Percentiles rank a stretch among this genome's conserved stretches.
Conservation (phyloP, 75 land plant species). For the Larix kaempferi region DNA sequence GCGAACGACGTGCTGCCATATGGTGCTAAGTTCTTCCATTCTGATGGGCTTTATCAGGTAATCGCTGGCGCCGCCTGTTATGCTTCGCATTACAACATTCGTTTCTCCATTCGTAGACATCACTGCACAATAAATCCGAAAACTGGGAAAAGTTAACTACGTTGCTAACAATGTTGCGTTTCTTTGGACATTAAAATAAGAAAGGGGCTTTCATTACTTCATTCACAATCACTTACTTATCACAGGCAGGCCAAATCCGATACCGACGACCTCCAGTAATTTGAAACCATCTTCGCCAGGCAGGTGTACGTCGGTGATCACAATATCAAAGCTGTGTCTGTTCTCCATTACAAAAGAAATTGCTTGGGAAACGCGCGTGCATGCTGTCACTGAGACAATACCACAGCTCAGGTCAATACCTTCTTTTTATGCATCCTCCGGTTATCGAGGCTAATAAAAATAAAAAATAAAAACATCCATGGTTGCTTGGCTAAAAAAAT, state of each 20-base stretch:
- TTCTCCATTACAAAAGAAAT: conserved; percentile 9
- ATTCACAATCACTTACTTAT: conserved; percentile 30
- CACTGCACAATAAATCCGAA: conserved; percentile 44
- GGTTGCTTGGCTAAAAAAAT: too few species aligned
- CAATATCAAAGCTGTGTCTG: conserved; percentile 15
- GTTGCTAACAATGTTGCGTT: background rate
- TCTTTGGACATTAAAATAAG: too few species aligned
- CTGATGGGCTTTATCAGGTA: conserved; percentile 91
- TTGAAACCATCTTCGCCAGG: conserved; percentile 41
- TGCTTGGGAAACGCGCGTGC: conserved; percentile 18
- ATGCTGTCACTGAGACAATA: conserved; percentile 20
- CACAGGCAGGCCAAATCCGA: conserved; percentile 42
- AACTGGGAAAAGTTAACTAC: too few species aligned
- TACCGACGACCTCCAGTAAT: conserved; percentile 36
- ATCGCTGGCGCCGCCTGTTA: conserved; percentile 96
- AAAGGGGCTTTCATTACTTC: background rate
- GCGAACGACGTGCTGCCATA: conserved; percentile 97
- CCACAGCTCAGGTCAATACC: background rate
- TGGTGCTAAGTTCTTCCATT: conserved; percentile 91
- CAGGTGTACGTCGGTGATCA: conserved; percentile 25
- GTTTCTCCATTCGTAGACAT: conserved; percentile 99
- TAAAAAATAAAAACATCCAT: too few species aligned
- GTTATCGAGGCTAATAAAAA: too few species aligned
- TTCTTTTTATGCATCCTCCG: too few species aligned
- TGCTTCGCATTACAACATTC: conserved; percentile 92